phyloP scores from a whole-genome alignment of 2,329 filamentous ascomycete species.

The Beauveria sp. region DNA sequence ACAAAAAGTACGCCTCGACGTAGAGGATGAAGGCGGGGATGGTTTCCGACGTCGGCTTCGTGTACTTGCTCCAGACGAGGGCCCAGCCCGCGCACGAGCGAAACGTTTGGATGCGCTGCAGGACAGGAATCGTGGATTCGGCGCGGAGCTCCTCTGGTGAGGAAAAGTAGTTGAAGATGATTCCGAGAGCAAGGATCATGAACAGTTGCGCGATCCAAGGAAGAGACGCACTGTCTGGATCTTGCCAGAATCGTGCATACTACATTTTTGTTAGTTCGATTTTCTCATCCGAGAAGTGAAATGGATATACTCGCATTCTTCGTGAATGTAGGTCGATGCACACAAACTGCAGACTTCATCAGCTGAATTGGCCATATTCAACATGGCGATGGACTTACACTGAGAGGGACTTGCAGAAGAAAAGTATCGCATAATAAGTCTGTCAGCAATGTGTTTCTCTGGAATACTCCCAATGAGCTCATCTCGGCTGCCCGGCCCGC shows the following conservation, averaged over 20 bases:
- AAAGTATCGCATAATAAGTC: constrained; percentile 46
- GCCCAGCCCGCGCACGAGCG: constrained; percentile 44
- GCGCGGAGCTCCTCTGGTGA: constrained; percentile 35
- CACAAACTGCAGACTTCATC: constrained; percentile 31
- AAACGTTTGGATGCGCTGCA: constrained; percentile 40
- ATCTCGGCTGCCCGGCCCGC: constrained; percentile 31
- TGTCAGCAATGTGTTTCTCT: constrained; percentile 37
- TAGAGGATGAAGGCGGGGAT: constrained; percentile 46
- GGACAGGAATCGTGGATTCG: constrained; percentile 31
- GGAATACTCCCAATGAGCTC: constrained; percentile 44
- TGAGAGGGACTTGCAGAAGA: constrained; percentile 44
- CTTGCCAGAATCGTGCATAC: constrained; percentile 43
- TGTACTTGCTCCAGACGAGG: constrained; percentile 43
- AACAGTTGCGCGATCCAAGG: constrained; percentile 46
- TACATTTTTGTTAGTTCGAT: constrained; percentile 18
- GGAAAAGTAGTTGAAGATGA: constrained; percentile 37
- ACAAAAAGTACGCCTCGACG: constrained; percentile 45
- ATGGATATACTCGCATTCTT: constrained; percentile 29
- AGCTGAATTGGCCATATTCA: background rate
- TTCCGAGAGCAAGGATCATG: constrained; percentile 36
- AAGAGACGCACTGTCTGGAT: constrained; percentile 30
- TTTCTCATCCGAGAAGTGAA: rapidly evolving
- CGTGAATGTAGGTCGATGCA: constrained; percentile 46
- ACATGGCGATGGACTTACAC: constrained; percentile 28
- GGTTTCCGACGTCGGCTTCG: constrained; percentile 39